Evolutionary conservation across 805 yeast species (phyloP), one percentile per base, ranked within the genome.

Genomic region (Vanderwaltozyma polyspora): DNA sequence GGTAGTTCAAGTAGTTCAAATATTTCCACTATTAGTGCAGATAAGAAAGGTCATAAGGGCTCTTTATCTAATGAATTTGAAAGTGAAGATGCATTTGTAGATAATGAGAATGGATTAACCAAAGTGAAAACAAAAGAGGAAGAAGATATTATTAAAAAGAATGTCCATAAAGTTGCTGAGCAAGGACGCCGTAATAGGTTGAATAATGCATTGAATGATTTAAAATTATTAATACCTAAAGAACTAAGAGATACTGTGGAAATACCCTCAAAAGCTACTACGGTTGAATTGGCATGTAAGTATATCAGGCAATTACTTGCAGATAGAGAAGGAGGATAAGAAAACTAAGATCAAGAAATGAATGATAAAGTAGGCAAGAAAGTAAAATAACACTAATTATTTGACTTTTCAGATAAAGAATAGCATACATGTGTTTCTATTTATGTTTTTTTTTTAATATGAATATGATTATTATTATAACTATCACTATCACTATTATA

Each of bases 161-260:
- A 60, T 57, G 57, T 63, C 1, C 98, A 89, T 58, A 87, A 89
- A 54, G 68, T 84, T 12, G 97, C 98, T 1, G 98, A 89, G 59
- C 96, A 91, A 58, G 97, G 95, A 12, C 69, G 98, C 34, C 71
- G 98, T 46, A 87, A 89, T 55, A 67, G 98, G 42, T 80, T 89
- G 78, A 91, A 91, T 55, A 62, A 66, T 36, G 97, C 96, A 0
- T 76, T 89, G 21, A 74, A 74, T 29, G 94, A 83, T 28, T 63
- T 89, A 38, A 77, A 79, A 7, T 48, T 64, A 8, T 59, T 85
- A 41, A 68, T 89, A 16, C 93, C 94, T 0, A 72, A 76, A 5
- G 55, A 57, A 17, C 62, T 74, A 46, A 73, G 68, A 37, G 79
- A 72, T 24, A 67, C 72, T 11, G 70, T 73, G 11, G 44, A 64